Conservation (phyloP, 805 yeast species). For the Saccharomyces paradoxus region DNA sequence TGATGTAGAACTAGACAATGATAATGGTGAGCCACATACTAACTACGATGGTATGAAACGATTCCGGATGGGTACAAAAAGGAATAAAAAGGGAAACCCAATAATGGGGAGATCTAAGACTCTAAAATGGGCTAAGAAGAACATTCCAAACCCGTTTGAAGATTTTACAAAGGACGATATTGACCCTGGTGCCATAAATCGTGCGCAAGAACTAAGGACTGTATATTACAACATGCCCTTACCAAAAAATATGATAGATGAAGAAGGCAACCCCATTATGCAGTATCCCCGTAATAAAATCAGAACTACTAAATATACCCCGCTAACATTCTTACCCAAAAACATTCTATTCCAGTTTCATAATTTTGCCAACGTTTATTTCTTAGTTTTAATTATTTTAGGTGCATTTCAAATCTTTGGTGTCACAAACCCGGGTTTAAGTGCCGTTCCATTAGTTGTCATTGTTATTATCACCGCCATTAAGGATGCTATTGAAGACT, state of each 20-base stretch:
- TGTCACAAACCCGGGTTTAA: conserved; percentile 66
- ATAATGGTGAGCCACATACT: conserved; percentile 5
- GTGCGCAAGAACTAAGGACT: conserved; percentile 38
- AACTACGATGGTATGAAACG: conserved; percentile 46
- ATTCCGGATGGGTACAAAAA: conserved; percentile 86
- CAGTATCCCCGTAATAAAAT: conserved; percentile 83
- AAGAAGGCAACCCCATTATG: conserved; percentile 50
- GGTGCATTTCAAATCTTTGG: conserved; percentile 76
- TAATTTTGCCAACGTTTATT: conserved; percentile 86
- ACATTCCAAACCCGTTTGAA: conserved; percentile 30
- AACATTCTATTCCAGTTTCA: conserved; percentile 72
- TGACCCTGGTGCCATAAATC: conserved; percentile 32
- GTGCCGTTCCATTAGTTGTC: conserved; percentile 72
- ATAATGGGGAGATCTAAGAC: conserved; percentile 52
- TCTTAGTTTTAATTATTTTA: conserved; percentile 66
- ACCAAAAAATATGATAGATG: conserved; percentile 51
- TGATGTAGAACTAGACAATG: conserved; percentile 19
- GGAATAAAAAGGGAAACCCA: conserved; percentile 66
- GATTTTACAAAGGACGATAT: conserved; percentile 21
- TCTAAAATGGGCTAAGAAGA: conserved; percentile 40
- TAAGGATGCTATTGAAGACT: conserved; percentile 77
- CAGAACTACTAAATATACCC: conserved; percentile 92
- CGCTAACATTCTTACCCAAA: conserved; percentile 79
- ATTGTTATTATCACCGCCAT: conserved; percentile 67
- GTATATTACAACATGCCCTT: conserved; percentile 52